Conservation (phyloP, 106 monocot species). For the Amphibolis antarctica region DNA sequence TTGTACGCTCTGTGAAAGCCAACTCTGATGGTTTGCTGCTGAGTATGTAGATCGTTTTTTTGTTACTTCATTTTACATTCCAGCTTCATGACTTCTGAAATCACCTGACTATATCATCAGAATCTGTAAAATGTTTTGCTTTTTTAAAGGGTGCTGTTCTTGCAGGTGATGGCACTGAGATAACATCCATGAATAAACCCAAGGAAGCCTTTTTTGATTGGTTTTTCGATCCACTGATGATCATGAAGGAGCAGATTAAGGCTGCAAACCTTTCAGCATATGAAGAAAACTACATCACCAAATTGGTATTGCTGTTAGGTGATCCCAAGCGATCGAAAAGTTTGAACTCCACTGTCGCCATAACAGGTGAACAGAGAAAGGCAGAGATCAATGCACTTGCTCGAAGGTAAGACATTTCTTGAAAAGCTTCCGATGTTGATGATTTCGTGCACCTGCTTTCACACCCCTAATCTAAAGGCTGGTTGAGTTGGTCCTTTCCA, state of each 20-base stretch:
- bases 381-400: slow-evolving; percentile 78
- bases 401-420: slow-evolving; percentile 43
- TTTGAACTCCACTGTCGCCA: slow-evolving; percentile 11
- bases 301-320: slow-evolving; percentile 50
- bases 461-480: neutral
- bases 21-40: slow-evolving; percentile 40
- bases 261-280: slow-evolving; percentile 53
- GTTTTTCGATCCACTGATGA: slow-evolving; percentile 85
- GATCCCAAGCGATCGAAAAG: slow-evolving; percentile 33
- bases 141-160: neutral
- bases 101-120: neutral
- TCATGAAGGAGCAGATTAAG: slow-evolving; percentile 80
- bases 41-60: slow-evolving; percentile 24
- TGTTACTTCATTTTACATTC: neutral
- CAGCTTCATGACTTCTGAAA: neutral
- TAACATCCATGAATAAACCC: slow-evolving; percentile 64
- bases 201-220: slow-evolving; percentile 68
- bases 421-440: neutral
- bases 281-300: slow-evolving; percentile 60
- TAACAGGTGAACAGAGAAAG: slow-evolving; percentile 31
- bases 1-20: slow-evolving; percentile 38
- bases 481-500: too few relatives aligned
- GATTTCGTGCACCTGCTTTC: neutral
- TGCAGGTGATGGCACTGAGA: slow-evolving; percentile 52
- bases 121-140: too few relatives aligned